phyloP scores from a whole-genome alignment of 805 yeast species.

The Brettanomyces custersianus region DNA sequence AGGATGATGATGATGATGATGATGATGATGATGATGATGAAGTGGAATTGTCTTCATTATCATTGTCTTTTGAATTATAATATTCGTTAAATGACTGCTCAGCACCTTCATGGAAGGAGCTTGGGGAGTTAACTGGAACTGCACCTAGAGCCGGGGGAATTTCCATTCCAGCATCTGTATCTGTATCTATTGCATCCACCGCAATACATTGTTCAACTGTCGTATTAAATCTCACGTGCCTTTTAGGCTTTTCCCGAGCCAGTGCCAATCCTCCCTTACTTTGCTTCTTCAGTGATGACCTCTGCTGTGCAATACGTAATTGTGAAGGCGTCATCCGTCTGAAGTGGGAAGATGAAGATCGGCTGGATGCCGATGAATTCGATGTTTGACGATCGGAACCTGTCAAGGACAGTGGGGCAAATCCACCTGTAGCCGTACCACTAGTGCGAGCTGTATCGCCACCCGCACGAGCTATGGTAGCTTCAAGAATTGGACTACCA shows the following conservation, averaged over 20 bases:
- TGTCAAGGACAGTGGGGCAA: no score
- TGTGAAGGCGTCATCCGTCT: neutral
- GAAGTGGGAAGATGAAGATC: neutral
- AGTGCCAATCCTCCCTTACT: neutral
- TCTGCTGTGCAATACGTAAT: constrained; percentile 1
- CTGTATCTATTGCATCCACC: constrained; percentile 28
- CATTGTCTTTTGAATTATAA: neutral
- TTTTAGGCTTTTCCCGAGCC: constrained; percentile 27
- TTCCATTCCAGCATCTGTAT: constrained; percentile 7
- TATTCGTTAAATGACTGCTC: constrained; percentile 3
- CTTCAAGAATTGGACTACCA: constrained; percentile 26
- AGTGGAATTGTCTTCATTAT: no score
- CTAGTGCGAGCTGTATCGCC: neutral
- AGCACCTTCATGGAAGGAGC: neutral
- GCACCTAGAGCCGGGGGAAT: constrained; percentile 7
- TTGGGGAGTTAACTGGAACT: neutral
- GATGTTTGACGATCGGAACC: neutral
- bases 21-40: neutral
- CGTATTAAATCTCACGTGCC: constrained; percentile 89
- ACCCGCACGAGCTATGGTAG: no score
- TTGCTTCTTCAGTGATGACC: constrained; percentile 3
- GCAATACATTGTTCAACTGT: constrained; percentile 93
- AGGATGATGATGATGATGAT: neutral
- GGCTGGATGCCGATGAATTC: neutral
- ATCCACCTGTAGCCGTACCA: neutral